These are phyloP conservation scores for Claviceps sp. DNA, from an alignment of 2,329 filamentous ascomycete genomes.

Conservation along the genomic window DNA sequence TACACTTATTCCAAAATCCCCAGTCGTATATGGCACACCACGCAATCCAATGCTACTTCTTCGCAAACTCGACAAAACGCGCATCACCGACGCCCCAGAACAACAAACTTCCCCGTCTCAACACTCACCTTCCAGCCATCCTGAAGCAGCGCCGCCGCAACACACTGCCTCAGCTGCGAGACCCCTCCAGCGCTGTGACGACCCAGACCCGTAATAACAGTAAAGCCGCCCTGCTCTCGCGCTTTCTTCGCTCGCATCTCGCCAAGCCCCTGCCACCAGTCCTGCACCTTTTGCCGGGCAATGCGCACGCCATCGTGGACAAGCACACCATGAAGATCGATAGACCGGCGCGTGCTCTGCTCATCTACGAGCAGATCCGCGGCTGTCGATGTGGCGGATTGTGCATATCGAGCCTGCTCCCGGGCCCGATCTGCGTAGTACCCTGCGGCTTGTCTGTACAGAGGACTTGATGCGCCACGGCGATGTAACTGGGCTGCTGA, in stretches of 20 bases:
- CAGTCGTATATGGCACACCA: not conserved
- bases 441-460: constrained; percentile 62
- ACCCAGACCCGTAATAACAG: constrained; percentile 70
- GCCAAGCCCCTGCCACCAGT: constrained; percentile 66
- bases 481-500: constrained; percentile 29
- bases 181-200: constrained; percentile 65
- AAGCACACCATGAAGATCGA: constrained; percentile 76
- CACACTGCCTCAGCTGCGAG: constrained; percentile 63
- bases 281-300: constrained; percentile 47
- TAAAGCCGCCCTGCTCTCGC: constrained; percentile 40
- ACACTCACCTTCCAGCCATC: constrained; percentile 77
- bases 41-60: not conserved
- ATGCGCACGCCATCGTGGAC: constrained; percentile 75
- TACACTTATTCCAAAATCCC: not conserved
- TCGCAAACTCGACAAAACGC: not conserved
- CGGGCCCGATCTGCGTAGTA: constrained; percentile 63
- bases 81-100: constrained; percentile 42
- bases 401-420: constrained; percentile 45
- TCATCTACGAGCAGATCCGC: constrained; percentile 57
- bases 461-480: constrained; percentile 49
- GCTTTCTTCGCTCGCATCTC: constrained; percentile 42
- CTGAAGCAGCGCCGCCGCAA: constrained; percentile 58
- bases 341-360: constrained; percentile 45
- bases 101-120: constrained; percentile 54
- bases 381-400: constrained; percentile 45